Evolutionary conservation across 139 green algal species (phyloP), one percentile per base, ranked within the genome.

Genomic region (Picochlorum sp.): DNA sequence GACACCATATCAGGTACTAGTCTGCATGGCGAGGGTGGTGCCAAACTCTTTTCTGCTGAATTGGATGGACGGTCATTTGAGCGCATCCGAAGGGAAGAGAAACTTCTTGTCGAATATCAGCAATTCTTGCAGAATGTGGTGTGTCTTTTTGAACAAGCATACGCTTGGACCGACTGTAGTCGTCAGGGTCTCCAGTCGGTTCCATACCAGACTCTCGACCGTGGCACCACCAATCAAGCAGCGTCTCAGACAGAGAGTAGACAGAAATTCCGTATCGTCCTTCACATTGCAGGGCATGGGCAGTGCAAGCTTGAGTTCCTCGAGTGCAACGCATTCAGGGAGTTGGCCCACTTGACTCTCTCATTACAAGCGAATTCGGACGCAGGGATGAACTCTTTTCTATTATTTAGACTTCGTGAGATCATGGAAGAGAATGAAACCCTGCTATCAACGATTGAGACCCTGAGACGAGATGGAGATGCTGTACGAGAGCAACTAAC

Each of bases 291-390:
- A 81, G 57, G 78, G 79, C 4, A 78, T 91, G 20, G 66, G 90
- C 60, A 49, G 38, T 4, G 49, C 67, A 6, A 67, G 66, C 6
- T 98, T 50, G 76, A 79, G 18, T 83, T 97, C 7, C 68, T 96
- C 18, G 90, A 97, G 70, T 95, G 85, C 20, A 97, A 96, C 63
- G 86, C 94, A 49, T 97, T 97, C 77, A 97, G 96, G 65, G 85
- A 94, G 52, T 71, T 96, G 58, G 76, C 86, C 1, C 91, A 97
- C 70, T 88, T 98, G 14, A 85, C 78, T 0, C 76, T 98, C 34
- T 66, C 72, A 0, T 94, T 98, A 69, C 67, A 81, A 3, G 81
- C 83, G 1, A 91, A 86, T 41, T 87, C 83, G 41, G 88, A 96
- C 49, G 64, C 78, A 24, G 72, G 82, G 3, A 72, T 96, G 31